Evolutionary conservation across 2,329 filamentous ascomycete genomes (phyloP).

Genomic region (Dothiorella sarmentorum): DNA sequence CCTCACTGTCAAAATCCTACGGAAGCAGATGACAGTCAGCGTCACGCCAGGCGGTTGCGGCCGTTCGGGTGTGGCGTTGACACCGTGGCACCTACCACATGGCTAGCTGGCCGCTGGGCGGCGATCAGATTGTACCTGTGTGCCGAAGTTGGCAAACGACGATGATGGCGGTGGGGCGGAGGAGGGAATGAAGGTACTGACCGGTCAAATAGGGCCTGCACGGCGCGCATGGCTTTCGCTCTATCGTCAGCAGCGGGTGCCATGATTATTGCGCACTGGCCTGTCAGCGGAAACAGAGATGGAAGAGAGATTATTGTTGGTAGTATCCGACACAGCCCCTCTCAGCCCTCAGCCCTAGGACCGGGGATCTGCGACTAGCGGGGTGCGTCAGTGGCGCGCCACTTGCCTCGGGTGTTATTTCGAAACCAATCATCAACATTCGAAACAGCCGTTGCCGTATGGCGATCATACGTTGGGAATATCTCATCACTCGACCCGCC

Average conservation of each 20-base stretch:
- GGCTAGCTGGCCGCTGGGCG: constrained; percentile 29
- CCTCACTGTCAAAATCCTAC: constrained; percentile 37
- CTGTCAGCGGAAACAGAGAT: background rate
- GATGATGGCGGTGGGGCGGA: background rate
- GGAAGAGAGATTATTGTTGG: background rate
- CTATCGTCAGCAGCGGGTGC: constrained; percentile 25
- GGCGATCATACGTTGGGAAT: background rate
- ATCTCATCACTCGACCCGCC: background rate
- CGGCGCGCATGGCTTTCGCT: constrained; percentile 35
- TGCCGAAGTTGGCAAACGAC: background rate
- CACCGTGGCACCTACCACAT: constrained; percentile 28
- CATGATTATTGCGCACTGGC: constrained; percentile 22
- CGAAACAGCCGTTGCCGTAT: background rate
- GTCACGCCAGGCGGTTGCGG: background rate
- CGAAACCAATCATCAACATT: constrained; percentile 4
- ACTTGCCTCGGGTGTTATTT: background rate
- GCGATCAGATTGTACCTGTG: constrained; percentile 32
- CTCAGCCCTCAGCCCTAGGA: constrained; percentile 6
- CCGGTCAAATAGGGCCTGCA: constrained; percentile 36
- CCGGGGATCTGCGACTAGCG: constrained; percentile 5
- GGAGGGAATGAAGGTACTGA: background rate
- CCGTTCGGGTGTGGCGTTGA: background rate
- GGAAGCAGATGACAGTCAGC: background rate
- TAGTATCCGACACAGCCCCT: background rate
- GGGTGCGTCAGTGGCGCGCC: background rate